phyloP scores from a whole-genome alignment of 441 rosid species.

The Omphalea diandra region DNA sequence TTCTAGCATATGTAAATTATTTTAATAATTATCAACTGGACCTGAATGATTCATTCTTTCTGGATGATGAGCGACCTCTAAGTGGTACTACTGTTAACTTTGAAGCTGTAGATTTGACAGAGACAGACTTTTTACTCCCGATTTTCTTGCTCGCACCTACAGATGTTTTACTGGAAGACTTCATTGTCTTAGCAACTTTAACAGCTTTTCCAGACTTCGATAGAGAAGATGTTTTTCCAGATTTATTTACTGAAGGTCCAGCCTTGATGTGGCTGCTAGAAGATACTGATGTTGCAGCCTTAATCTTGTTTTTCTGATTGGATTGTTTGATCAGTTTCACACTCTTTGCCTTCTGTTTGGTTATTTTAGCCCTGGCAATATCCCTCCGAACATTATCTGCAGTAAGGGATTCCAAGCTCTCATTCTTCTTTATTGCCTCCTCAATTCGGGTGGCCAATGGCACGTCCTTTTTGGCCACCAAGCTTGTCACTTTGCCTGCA shows the following conservation, averaged over 20 bases:
- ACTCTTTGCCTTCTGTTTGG: constrained; percentile 55
- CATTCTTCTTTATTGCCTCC: constrained; percentile 83
- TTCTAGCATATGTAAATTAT: neutral
- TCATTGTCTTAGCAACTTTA: constrained; percentile 31
- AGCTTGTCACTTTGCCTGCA: constrained; percentile 88
- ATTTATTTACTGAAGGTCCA: constrained; percentile 38
- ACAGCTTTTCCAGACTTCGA: constrained; percentile 42
- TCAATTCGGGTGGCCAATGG: constrained; percentile 66
- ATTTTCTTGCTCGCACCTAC: neutral
- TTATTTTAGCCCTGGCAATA: constrained; percentile 59
- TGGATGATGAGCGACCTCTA: constrained; percentile 51
- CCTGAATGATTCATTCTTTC: constrained; percentile 35
- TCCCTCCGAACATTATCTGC: constrained; percentile 63
- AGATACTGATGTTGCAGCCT: constrained; percentile 28
- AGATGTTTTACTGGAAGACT: constrained; percentile 20
- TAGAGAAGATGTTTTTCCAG: constrained; percentile 37
- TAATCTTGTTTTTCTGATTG: constrained; percentile 43
- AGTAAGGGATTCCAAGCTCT: constrained; percentile 79
- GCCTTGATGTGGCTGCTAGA: constrained; percentile 9
- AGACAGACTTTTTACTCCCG: neutral
- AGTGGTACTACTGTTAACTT: constrained; percentile 71
- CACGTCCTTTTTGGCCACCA: constrained; percentile 66
- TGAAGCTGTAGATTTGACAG: constrained; percentile 25
- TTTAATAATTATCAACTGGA: constrained; percentile 22
- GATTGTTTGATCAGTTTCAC: constrained; percentile 44